Base-by-base conservation (phyloP, 148 eudicot genomes). In the Heliosperma pusillum region DNA sequence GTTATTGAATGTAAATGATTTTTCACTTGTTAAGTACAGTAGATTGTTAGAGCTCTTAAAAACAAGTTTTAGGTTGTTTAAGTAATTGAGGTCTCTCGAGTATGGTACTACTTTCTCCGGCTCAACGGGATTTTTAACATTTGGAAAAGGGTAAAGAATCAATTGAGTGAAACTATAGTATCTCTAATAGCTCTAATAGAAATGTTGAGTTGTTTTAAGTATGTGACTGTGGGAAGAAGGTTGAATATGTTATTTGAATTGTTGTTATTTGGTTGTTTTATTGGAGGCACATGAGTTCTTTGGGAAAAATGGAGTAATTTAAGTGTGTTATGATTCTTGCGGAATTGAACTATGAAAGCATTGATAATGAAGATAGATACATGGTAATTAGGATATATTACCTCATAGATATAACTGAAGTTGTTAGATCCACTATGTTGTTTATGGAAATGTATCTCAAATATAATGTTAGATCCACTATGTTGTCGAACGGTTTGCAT, bases 381-480 rank as follows among this genome's bases (percentile, higher is more conserved):
- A 33, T 15, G 42, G 73, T 26, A 52, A 70, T 52, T 70, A 50
- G 36, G 60, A 16, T 69, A 24, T 52, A 26, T 1, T 16, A 16
- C 42, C 7, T 36, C 8, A 0, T 36, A 36, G 42, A 36, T 0
- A 36, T 36, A 36, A 7, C 9, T 10, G 42, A 0, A 36, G 42
- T 36, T 3, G 40, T 70, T 70, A 27, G 73, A 70, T 13, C 40
- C 40, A 33, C 6, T 36, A 29, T 29, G 10, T 36, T 6, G 60
- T 27, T 50, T 53, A 44, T 22, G 71, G 71, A 69, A 44, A 44
- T 22, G 15, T 6, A 69, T 69, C 30, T 66, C 70, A n/a, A 42
- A n/a, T 65, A 44, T 12, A 29, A 25, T 63, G 3, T 64, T 9
- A 30, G 68, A 64, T 64, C 11, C 42, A 33, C 47, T 64, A 19